These are phyloP conservation scores for Pythium rishiriense DNA, from an alignment of 352 stramenopile species.

Conservation along the genomic window DNA sequence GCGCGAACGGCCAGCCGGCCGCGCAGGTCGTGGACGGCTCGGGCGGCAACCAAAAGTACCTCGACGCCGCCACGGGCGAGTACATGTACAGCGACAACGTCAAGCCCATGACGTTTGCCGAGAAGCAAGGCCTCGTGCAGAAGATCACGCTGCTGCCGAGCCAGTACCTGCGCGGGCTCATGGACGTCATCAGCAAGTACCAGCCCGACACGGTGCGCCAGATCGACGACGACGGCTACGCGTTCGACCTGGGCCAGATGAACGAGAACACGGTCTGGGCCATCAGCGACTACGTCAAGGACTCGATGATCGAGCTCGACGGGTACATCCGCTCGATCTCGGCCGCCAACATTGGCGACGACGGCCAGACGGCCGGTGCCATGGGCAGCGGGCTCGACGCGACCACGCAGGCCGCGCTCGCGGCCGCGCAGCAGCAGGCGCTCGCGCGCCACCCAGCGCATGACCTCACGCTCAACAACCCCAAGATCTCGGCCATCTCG, in stretches of 20 bases:
- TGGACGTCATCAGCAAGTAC: constrained; percentile 90
- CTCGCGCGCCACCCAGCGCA: constrained; percentile 34
- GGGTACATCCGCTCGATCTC: constrained; percentile 80
- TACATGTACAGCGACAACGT: constrained; percentile 88
- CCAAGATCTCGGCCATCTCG: constrained; percentile 73
- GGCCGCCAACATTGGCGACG: constrained; percentile 36
- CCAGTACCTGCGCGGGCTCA: constrained; percentile 81
- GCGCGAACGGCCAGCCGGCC: constrained; percentile 30
- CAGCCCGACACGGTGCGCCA: constrained; percentile 84
- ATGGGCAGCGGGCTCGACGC: constrained; percentile 14
- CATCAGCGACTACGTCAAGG: constrained; percentile 87
- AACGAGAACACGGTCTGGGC: constrained; percentile 89
- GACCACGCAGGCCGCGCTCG: constrained; percentile 18
- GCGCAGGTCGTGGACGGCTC: constrained; percentile 51
- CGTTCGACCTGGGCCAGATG: constrained; percentile 85
- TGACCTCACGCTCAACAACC: constrained; percentile 50
- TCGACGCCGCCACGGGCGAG: constrained; percentile 62
- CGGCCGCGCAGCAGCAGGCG: constrained; percentile 26
- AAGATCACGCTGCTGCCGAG: constrained; percentile 86
- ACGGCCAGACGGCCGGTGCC: neutral
- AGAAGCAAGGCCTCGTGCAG: constrained; percentile 84
- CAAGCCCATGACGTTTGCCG: constrained; percentile 81
- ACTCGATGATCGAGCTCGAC: constrained; percentile 84
- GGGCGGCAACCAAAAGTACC: constrained; percentile 70
- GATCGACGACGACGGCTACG: constrained; percentile 87